Evolutionary conservation across 495 filamentous ascomycete genomes (phyloP).

Genomic region (Delitschia confertaspora): DNA sequence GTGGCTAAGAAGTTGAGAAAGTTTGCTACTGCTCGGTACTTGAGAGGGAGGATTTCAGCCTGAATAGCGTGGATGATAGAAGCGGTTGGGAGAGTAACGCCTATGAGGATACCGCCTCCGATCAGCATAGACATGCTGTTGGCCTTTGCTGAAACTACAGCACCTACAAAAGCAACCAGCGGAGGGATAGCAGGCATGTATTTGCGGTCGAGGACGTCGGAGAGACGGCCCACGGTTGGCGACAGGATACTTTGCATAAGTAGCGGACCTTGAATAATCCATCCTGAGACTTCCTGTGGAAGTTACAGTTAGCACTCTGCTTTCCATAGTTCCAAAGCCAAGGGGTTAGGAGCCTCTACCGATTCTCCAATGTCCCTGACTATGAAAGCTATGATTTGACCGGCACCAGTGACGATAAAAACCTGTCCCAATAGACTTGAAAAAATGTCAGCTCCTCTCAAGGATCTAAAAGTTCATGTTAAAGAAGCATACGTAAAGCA

Average conservation of each 20-base stretch:
- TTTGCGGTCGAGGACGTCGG: constrained; percentile 45
- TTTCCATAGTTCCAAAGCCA: too few species aligned
- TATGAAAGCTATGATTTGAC: constrained; percentile 46
- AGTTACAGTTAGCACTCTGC: too few species aligned
- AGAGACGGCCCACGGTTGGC: constrained; percentile 44
- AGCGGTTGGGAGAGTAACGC: constrained; percentile 43
- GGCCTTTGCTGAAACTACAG: constrained; percentile 45
- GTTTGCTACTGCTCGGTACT: constrained; percentile 44
- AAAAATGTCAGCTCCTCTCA: background rate
- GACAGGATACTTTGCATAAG: constrained; percentile 39
- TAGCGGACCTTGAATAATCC: constrained; percentile 50
- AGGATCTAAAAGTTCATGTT: too few species aligned
- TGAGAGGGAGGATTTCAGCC: constrained; percentile 46
- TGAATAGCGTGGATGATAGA: constrained; percentile 47
- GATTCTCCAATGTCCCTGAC: constrained; percentile 40
- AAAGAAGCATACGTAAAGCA: constrained; percentile 14
- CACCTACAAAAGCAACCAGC: constrained; percentile 44
- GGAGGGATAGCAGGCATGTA: constrained; percentile 42
- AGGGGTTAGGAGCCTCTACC: constrained; percentile 33
- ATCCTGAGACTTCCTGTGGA: constrained; percentile 35
- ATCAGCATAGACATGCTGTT: constrained; percentile 44
- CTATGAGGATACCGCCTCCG: constrained; percentile 46
- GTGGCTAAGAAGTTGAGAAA: constrained; percentile 42
- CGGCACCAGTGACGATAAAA: constrained; percentile 46
- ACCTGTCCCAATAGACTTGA: constrained; percentile 29